Evolutionary conservation across 1,284 basidiomycete species (phyloP).

Genomic region (Anthracocystis setariae): DNA sequence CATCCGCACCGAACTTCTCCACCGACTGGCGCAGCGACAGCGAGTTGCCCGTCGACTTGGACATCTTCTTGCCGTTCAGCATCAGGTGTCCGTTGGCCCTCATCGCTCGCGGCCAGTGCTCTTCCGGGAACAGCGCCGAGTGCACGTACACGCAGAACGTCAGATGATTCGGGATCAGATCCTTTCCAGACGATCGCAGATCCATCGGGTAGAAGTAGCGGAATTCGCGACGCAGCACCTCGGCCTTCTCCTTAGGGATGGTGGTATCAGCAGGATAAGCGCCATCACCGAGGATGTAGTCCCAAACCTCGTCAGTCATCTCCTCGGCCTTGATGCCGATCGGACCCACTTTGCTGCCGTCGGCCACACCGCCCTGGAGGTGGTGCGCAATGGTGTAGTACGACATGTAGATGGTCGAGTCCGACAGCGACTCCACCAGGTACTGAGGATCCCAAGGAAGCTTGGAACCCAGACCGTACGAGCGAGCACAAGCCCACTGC

Average conservation of each 20-base stretch:
- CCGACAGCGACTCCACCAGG: slow-evolving; percentile 94
- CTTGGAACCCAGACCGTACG: slow-evolving; percentile 94
- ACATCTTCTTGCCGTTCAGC: slow-evolving; percentile 99
- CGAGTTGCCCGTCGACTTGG: slow-evolving; percentile 84
- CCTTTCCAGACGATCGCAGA: slow-evolving; percentile 98
- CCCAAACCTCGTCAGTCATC: slow-evolving; percentile 97
- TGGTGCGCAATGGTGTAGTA: slow-evolving; percentile 88
- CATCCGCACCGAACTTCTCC: slow-evolving; percentile 85
- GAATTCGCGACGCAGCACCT: slow-evolving; percentile 88
- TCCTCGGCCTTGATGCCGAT: slow-evolving; percentile 87
- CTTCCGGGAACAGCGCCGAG: slow-evolving; percentile 89
- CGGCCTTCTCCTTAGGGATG: slow-evolving; percentile 80
- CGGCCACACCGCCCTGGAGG: slow-evolving; percentile 73
- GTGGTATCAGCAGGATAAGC: slow-evolving; percentile 77
- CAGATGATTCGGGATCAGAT: slow-evolving; percentile 94
- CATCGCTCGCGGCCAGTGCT: slow-evolving; percentile 92
- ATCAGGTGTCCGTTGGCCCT: slow-evolving; percentile 96
- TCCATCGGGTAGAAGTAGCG: slow-evolving; percentile 99
- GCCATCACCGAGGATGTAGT: slow-evolving; percentile 85
- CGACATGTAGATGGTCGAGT: slow-evolving; percentile 98
- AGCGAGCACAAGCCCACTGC: slow-evolving; percentile 98
- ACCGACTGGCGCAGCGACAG: slow-evolving; percentile 65
- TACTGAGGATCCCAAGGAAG: slow-evolving; percentile 97
- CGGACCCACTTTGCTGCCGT: slow-evolving; percentile 82
- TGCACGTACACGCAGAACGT: slow-evolving; percentile 96